Evolutionary conservation across 2,329 filamentous ascomycete species (phyloP).

Genomic region (Epichloe gansuensis): DNA sequence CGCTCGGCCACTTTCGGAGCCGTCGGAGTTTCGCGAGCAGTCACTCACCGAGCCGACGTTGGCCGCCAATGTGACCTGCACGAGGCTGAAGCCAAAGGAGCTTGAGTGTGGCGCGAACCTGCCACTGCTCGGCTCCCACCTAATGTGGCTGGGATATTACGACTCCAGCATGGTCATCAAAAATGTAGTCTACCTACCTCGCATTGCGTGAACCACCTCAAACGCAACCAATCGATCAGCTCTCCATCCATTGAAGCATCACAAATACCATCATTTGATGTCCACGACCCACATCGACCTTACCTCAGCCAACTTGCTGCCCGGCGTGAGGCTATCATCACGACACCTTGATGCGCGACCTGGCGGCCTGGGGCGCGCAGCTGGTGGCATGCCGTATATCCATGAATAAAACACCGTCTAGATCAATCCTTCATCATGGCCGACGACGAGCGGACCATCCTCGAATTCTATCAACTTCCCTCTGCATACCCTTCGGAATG

Average conservation of each 20-base stretch:
- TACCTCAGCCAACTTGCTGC: not conserved
- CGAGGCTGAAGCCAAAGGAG: not conserved
- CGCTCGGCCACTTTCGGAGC: conserved; percentile 17
- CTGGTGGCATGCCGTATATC: conserved; percentile 1
- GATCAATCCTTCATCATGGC: conserved; percentile 32
- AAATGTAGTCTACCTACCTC: not conserved
- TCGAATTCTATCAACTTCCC: conserved; percentile 81
- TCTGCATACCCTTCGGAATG: conserved; percentile 70
- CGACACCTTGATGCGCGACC: not conserved
- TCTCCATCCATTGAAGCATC: not conserved
- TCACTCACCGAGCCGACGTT: conserved; percentile 9
- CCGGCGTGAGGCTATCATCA: not conserved
- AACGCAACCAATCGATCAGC: not conserved
- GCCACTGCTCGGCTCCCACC: not conserved
- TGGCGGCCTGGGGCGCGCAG: not conserved
- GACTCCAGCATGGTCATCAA: not conserved
- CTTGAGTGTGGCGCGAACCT: conserved; percentile 5
- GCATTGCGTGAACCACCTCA: not conserved
- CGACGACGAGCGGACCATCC: conserved; percentile 62
- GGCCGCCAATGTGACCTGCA: not conserved
- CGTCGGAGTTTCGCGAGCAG: conserved; percentile 15
- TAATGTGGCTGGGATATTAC: not conserved
- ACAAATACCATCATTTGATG: not conserved
- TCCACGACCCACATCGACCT: not conserved
- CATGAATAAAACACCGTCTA: not conserved